phyloP scores from a whole-genome alignment of 129 eudicot species.

The Gnaphalium uliginosum region DNA sequence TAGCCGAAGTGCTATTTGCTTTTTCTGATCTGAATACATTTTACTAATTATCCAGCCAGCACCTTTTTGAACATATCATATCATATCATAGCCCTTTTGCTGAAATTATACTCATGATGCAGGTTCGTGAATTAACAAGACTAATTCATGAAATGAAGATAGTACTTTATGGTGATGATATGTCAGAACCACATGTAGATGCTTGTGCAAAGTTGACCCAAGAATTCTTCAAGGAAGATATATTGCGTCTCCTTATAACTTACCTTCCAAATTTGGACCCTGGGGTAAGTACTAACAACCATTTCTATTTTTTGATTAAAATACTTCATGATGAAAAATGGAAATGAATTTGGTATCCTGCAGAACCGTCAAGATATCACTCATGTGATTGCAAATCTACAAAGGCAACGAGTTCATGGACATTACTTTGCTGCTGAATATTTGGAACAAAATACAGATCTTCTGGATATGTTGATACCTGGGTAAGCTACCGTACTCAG shows the following conservation, averaged over 20 bases:
- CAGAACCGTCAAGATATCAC: constrained; percentile 55
- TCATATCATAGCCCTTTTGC: neutral
- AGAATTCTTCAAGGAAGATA: constrained; percentile 55
- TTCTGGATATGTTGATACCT: constrained; percentile 49
- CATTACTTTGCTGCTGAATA: constrained; percentile 45
- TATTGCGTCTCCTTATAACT: constrained; percentile 41
- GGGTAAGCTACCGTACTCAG: constrained; percentile 32
- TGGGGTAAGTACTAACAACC: constrained; percentile 35
- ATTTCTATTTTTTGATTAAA: neutral
- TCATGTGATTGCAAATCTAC: constrained; percentile 56
- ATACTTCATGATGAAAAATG: neutral
- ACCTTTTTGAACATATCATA: neutral
- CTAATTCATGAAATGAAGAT: constrained; percentile 54
- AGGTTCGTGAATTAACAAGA: constrained; percentile 45
- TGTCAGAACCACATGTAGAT: constrained; percentile 46
- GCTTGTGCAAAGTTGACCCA: constrained; percentile 52
- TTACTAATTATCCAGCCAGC: neutral
- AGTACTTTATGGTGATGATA: constrained; percentile 52
- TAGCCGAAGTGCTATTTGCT: neutral
- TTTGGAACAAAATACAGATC: constrained; percentile 43
- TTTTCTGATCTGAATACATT: neutral
- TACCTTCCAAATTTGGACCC: constrained; percentile 48
- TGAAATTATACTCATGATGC: constrained; percentile 15
- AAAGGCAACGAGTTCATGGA: constrained; percentile 50
- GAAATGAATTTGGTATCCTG: constrained; percentile 25